Conservation (phyloP, 2,329 filamentous ascomycete genomes). For the Xylariaceae sp. region DNA sequence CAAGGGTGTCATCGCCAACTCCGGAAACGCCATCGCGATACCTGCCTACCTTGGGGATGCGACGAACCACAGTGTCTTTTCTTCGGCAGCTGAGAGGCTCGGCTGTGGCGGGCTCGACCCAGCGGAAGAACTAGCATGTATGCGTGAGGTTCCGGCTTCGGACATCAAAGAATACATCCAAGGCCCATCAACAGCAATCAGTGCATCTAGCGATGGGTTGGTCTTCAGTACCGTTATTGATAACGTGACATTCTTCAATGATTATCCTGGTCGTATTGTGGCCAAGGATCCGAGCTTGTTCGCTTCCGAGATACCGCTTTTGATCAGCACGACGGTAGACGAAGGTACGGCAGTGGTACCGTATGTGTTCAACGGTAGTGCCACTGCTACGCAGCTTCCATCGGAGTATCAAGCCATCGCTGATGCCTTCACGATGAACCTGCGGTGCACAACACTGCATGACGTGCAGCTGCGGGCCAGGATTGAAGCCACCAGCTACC, state of each 20-base stretch:
- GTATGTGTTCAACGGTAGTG: constrained; percentile 7
- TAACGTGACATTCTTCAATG: constrained; percentile 5
- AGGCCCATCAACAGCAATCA: not conserved
- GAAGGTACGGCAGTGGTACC: constrained; percentile 7
- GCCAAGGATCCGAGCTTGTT: constrained; percentile 1
- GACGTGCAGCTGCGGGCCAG: not conserved
- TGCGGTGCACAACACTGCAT: constrained; percentile 6
- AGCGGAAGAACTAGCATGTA: constrained; percentile 3
- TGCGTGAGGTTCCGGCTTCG: constrained; percentile 1
- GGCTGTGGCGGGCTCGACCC: constrained; percentile 1
- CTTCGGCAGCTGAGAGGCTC: not conserved
- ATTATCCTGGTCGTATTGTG: constrained; percentile 5
- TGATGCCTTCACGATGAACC: not conserved
- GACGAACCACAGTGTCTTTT: constrained; percentile 7
- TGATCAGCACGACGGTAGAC: constrained; percentile 3
- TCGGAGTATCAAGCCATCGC: not conserved
- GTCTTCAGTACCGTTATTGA: constrained; percentile 5
- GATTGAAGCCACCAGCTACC: constrained; percentile 4
- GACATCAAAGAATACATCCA: constrained; percentile 6
- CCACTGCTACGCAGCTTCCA: constrained; percentile 5
- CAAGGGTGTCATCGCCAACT: constrained; percentile 5
- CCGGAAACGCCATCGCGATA: not conserved
- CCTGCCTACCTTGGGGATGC: constrained; percentile 1
- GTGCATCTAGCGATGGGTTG: constrained; percentile 1
- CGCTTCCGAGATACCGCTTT: constrained; percentile 3